These are phyloP conservation scores for Sungouiozyma intestinalis DNA, from an alignment of 805 yeast genomes.

Conservation along the genomic window DNA sequence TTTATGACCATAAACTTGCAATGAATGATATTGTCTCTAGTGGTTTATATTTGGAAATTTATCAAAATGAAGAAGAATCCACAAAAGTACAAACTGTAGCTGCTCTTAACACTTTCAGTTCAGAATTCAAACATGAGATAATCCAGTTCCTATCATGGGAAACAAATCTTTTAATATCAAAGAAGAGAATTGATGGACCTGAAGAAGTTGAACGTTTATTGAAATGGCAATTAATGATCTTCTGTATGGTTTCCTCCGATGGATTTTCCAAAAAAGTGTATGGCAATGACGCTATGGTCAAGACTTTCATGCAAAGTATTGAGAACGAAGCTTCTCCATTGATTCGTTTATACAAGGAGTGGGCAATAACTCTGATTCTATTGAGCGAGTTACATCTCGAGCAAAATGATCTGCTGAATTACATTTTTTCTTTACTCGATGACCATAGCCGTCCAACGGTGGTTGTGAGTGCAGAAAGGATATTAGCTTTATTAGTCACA, in stretches of 20 bases:
- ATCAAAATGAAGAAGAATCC: conserved; percentile 50
- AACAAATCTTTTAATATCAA: conserved; percentile 38
- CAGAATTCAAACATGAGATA: conserved; percentile 15
- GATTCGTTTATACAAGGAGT: conserved; percentile 66
- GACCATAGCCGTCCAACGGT: conserved; percentile 32
- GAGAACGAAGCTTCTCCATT: conserved; percentile 62
- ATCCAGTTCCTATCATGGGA: conserved; percentile 21
- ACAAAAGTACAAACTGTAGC: conserved; percentile 42
- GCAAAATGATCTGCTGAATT: conserved; percentile 13
- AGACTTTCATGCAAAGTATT: conserved; percentile 2
- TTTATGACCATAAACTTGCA: too few relatives aligned
- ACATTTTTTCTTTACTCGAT: conserved; percentile 21
- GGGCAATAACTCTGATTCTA: conserved; percentile 14
- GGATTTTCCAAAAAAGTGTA: conserved; percentile 5
- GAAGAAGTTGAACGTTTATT: conserved; percentile 61
- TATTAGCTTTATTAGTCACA: conserved; percentile 44
- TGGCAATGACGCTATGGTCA: neutral
- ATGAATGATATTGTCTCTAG: neutral
- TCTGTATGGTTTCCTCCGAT: conserved; percentile 32
- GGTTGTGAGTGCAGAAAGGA: conserved; percentile 55
- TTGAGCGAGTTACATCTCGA: conserved; percentile 1
- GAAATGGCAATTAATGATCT: conserved; percentile 42
- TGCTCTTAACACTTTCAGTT: conserved; percentile 31
- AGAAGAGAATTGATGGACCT: conserved; percentile 50
- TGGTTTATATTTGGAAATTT: conserved; percentile 23